Evolutionary conservation across 768 basidiomycete species (phyloP).

Genomic region (Rhodotorula diobovata): DNA sequence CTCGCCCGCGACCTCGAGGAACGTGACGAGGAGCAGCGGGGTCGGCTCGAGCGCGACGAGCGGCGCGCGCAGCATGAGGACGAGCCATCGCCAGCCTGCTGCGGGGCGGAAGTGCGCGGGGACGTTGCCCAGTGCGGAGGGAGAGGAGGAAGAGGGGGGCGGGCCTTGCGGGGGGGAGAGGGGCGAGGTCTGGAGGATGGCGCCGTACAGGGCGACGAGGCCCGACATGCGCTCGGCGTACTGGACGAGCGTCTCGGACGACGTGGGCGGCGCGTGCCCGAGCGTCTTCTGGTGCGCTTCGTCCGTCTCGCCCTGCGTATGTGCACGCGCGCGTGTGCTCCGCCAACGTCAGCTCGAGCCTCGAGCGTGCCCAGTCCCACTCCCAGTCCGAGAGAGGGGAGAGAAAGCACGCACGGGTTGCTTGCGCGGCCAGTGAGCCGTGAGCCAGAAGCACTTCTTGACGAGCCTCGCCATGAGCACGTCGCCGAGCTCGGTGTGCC

Average conservation of each 20-base stretch:
- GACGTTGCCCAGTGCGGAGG: constrained; percentile 12
- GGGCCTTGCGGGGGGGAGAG: constrained; percentile 28
- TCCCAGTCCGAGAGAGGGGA: not conserved
- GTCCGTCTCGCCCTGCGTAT: constrained; percentile 46
- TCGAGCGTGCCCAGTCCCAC: too few relatives aligned
- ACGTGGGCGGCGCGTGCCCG: constrained; percentile 42
- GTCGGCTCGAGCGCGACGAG: constrained; percentile 37
- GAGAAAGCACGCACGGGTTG: constrained; percentile 50
- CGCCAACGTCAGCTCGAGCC: too few relatives aligned
- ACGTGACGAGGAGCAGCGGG: constrained; percentile 35
- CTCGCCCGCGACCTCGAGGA: constrained; percentile 33
- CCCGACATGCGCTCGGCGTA: constrained; percentile 33
- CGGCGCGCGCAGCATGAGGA: constrained; percentile 33
- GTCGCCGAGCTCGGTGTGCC: constrained; percentile 60
- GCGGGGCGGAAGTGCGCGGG: constrained; percentile 41
- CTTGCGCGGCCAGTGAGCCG: constrained; percentile 61
- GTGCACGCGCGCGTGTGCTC: not conserved
- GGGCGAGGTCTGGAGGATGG: constrained; percentile 31
- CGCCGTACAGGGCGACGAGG: constrained; percentile 29
- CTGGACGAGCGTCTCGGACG: constrained; percentile 23
- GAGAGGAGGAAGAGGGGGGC: not conserved
- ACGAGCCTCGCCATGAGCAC: constrained; percentile 79
- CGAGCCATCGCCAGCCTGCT: constrained; percentile 39
- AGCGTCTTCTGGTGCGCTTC: constrained; percentile 49
- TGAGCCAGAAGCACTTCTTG: constrained; percentile 82